Evolutionary conservation across 805 yeast genomes (phyloP).

Genomic region (Saturnispora besseyi): DNA sequence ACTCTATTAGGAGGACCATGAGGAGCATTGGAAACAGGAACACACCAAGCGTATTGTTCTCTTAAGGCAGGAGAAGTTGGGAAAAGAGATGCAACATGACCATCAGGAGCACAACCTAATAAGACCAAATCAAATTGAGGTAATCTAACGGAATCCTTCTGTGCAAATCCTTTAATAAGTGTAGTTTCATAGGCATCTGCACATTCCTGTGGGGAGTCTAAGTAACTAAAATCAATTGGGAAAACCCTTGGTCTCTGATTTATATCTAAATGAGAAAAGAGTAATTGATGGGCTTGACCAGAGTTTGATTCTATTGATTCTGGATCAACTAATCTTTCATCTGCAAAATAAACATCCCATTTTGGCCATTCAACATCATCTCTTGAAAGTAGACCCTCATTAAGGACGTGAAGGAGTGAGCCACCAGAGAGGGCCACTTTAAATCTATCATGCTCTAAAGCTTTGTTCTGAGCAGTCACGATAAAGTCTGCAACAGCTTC

Average conservation of each 20-base stretch:
- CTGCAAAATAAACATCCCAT: conserved; percentile 96
- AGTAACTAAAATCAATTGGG: conserved; percentile 71
- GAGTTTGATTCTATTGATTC: conserved; percentile 76
- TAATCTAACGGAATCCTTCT: conserved; percentile 88
- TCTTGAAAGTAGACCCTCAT: conserved; percentile 75
- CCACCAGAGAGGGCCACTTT: conserved; percentile 93
- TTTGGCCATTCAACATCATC: conserved; percentile 72
- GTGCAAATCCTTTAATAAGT: conserved; percentile 84
- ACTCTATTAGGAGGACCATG: conserved; percentile 79
- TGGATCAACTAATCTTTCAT: conserved; percentile 89
- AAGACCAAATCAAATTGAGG: conserved; percentile 90
- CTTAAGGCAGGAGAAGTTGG: conserved; percentile 85
- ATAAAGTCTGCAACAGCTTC: conserved; percentile 96
- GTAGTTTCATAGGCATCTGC: conserved; percentile 90
- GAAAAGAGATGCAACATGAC: conserved; percentile 93
- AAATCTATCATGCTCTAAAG: conserved; percentile 54
- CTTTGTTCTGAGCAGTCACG: conserved; percentile 74
- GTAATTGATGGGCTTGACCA: conserved; percentile 77
- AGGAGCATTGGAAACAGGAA: conserved; percentile 88
- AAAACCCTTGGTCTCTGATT: conserved; percentile 58
- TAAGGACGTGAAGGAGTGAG: conserved; percentile 74
- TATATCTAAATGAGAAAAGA: conserved; percentile 60
- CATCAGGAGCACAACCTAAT: conserved; percentile 98
- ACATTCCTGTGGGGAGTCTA: conserved; percentile 79
- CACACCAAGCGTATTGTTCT: conserved; percentile 91